A percentile compares a stretch with the other conserved stretches of the same genome.
These are phyloP conservation scores for Phaseolus coccineus DNA, from an alignment of 331 rosid genomes.

Conservation along the genomic window DNA sequence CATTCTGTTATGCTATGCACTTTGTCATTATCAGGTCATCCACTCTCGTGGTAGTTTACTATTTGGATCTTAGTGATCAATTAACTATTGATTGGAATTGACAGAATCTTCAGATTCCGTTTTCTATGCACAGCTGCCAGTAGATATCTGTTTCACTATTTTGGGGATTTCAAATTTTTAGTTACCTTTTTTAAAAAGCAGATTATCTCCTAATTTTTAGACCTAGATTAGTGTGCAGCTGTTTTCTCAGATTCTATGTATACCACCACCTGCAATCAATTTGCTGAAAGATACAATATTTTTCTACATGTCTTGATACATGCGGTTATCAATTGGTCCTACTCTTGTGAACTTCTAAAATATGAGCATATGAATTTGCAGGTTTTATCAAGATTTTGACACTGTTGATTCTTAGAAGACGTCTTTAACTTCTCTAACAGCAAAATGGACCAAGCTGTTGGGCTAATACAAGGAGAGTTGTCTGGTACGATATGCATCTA, in stretches of 20 bases:
- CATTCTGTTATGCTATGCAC: conserved; percentile 33
- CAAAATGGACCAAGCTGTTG: conserved; percentile 1
- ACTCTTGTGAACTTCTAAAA: conserved; percentile 22
- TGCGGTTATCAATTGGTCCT: background rate
- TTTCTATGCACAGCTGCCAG: background rate
- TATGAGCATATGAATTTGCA: conserved; percentile 37
- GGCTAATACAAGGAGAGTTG: conserved; percentile 2
- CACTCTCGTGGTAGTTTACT: background rate
- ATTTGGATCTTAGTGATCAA: background rate
- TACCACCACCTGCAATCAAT: background rate
- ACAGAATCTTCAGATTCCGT: background rate
- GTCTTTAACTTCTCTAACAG: conserved; percentile 3
- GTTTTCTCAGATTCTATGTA: background rate
- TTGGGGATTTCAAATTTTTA: background rate
- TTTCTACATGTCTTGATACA: background rate
- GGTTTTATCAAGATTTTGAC: conserved; percentile 50
- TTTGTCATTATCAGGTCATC: conserved; percentile 1
- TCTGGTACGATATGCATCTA: conserved; percentile 2
- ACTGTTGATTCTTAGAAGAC: background rate
- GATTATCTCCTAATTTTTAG: background rate
- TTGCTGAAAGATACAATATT: background rate
- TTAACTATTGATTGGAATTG: background rate
- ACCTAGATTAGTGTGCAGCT: background rate
- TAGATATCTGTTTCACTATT: background rate
- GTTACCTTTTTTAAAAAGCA: background rate